phyloP scores from a whole-genome alignment of 2,329 filamentous ascomycete species.

The Cladosporium colombiae region DNA sequence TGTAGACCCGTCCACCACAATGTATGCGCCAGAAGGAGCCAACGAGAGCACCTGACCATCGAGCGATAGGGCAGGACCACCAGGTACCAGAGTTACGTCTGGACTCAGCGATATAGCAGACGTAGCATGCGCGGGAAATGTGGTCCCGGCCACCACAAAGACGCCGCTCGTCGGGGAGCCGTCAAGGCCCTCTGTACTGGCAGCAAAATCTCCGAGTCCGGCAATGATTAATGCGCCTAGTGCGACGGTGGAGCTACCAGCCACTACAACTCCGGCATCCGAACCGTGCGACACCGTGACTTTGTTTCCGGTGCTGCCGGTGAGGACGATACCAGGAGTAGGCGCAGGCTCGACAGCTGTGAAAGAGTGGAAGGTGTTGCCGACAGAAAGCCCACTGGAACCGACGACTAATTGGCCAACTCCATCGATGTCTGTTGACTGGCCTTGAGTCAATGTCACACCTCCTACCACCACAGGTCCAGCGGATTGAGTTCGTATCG shows the following conservation, averaged over 20 bases:
- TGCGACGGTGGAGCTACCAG: not conserved
- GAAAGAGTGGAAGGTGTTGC: not conserved
- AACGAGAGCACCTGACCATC: not conserved
- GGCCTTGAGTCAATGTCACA: not conserved
- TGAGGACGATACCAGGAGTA: not conserved
- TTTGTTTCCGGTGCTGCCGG: not conserved
- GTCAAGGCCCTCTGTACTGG: not conserved
- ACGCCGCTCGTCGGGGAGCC: not conserved
- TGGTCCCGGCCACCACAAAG: not conserved
- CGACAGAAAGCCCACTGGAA: not conserved
- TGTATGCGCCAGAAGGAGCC: not conserved
- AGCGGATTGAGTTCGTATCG: not conserved
- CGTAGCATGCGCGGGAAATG: not conserved
- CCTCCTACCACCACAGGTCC: not conserved
- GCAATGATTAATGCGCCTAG: not conserved
- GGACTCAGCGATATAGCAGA: not conserved
- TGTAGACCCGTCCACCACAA: not conserved
- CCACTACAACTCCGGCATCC: not conserved
- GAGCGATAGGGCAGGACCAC: not conserved
- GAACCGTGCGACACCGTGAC: not conserved
- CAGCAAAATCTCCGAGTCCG: not conserved
- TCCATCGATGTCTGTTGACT: not conserved
- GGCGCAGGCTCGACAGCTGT: not conserved
- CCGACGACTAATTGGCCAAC: constrained; percentile 18
- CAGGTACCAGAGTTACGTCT: not conserved